These are phyloP conservation scores for Zea luxurians DNA, from an alignment of 176 grass and related monocot genomes.

Conservation along the genomic window DNA sequence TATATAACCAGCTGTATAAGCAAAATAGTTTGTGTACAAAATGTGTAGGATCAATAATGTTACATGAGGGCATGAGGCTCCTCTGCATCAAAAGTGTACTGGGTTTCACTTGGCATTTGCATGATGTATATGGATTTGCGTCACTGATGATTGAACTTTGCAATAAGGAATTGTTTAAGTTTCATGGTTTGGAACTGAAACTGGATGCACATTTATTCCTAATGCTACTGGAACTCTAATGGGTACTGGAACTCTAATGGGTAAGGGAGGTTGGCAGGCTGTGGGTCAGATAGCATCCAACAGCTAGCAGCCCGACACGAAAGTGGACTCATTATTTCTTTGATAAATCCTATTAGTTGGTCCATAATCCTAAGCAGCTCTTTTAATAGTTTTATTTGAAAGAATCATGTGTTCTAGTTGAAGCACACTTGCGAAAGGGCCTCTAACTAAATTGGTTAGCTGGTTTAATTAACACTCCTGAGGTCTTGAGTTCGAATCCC, in stretches of 20 bases:
- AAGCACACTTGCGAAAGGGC: background rate
- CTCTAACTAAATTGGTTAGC: too few relatives aligned
- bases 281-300: background rate
- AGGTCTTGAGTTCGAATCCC: too few relatives aligned
- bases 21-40: constrained; percentile 20
- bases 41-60: background rate
- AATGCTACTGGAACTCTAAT: background rate
- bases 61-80: background rate
- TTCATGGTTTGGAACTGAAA: background rate
- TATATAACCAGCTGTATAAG: background rate
- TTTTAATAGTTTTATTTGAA: background rate
- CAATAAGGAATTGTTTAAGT: background rate
- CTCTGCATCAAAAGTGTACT: background rate
- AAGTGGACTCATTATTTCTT: background rate
- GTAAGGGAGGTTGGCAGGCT: background rate
- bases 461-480: too few relatives aligned
- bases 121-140: background rate
- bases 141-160: background rate
- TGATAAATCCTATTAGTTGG: background rate
- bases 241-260: background rate
- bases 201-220: background rate
- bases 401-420: background rate
- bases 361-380: background rate
- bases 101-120: constrained; percentile 6
- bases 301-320: background rate